Conservation (phyloP, 306 rosid genomes). For the Sesbania bispinosa region DNA sequence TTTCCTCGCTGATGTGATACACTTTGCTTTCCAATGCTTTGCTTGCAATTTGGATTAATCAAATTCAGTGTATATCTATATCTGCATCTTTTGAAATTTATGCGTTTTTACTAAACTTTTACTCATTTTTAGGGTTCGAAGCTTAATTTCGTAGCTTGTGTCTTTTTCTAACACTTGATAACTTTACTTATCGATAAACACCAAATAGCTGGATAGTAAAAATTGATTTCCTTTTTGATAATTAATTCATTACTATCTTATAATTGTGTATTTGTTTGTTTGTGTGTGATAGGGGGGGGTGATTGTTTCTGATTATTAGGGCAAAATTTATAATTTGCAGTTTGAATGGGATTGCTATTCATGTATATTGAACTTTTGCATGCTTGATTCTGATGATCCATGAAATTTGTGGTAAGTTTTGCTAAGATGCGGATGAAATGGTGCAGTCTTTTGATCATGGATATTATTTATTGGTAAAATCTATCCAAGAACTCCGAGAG, state of each 20-base stretch:
- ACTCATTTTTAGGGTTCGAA: constrained; percentile 28
- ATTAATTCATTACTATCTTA: neutral
- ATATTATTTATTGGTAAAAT: constrained; percentile 86
- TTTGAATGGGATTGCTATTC: neutral
- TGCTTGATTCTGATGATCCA: constrained; percentile 19
- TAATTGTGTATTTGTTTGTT: neutral
- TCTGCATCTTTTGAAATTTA: constrained; percentile 3
- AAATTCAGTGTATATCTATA: neutral
- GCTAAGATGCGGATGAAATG: constrained; percentile 34
- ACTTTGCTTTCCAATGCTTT: neutral
- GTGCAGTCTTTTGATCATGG: constrained; percentile 98
- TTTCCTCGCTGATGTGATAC: neutral
- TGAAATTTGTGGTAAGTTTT: constrained; percentile 1
- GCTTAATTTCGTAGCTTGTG: neutral
- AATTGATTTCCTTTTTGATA: neutral
- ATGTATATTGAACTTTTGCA: neutral
- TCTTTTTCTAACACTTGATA: neutral
- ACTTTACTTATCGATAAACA: neutral
- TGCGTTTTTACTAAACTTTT: neutral
- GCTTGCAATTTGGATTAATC: constrained; percentile 1
- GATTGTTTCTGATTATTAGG: neutral
- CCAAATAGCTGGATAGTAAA: neutral
- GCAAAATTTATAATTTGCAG: neutral
- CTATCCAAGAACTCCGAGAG: constrained; percentile 96
- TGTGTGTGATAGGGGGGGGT: neutral